A percentile compares a stretch with the other conserved stretches of the same genome.
phyloP scores from a whole-genome alignment of 1,284 basidiomycete genomes.

The Cutaneotrichosporon daszewskae region DNA sequence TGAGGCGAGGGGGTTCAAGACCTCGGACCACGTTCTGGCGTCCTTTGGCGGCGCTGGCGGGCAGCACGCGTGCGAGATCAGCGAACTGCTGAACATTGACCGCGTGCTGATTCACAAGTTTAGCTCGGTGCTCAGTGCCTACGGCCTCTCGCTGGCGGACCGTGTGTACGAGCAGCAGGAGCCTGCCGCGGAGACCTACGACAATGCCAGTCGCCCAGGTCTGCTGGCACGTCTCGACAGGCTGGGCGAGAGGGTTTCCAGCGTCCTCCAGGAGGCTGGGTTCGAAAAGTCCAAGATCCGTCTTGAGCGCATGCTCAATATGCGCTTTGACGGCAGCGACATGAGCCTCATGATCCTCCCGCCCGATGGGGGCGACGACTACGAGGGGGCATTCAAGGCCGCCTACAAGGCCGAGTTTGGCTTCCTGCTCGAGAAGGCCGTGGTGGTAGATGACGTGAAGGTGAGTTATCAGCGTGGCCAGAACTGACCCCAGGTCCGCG shows the following conservation, averaged over 20 bases:
- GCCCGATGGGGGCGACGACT: constrained; percentile 60
- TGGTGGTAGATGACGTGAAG: constrained; percentile 89
- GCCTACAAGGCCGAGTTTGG: constrained; percentile 82
- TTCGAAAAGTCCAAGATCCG: constrained; percentile 62
- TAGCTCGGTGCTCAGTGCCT: constrained; percentile 81
- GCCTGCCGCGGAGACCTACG: constrained; percentile 2
- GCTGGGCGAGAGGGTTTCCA: constrained; percentile 59
- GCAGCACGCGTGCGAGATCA: constrained; percentile 86
- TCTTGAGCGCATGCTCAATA: constrained; percentile 78
- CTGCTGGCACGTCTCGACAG: constrained; percentile 63
- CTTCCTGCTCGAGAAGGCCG: constrained; percentile 73
- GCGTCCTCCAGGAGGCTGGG: constrained; percentile 62
- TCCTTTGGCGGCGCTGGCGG: constrained; percentile 89
- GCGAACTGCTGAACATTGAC: constrained; percentile 64
- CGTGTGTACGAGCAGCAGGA: constrained; percentile 71
- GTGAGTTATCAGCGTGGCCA: too few relatives aligned
- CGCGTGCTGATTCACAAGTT: constrained; percentile 80
- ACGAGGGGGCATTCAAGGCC: constrained; percentile 68
- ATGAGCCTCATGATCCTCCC: constrained; percentile 76
- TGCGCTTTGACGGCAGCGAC: constrained; percentile 77
- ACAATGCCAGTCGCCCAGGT: constrained; percentile 46
- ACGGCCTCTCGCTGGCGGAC: constrained; percentile 82
- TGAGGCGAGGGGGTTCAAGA: constrained; percentile 80
- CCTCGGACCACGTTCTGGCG: constrained; percentile 74
- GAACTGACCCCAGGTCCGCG: too few relatives aligned